Percentiles rank a stretch among this genome's conserved stretches.
Conservation (phyloP, 1,139 yeast species). For the Pneumocystis canis region DNA sequence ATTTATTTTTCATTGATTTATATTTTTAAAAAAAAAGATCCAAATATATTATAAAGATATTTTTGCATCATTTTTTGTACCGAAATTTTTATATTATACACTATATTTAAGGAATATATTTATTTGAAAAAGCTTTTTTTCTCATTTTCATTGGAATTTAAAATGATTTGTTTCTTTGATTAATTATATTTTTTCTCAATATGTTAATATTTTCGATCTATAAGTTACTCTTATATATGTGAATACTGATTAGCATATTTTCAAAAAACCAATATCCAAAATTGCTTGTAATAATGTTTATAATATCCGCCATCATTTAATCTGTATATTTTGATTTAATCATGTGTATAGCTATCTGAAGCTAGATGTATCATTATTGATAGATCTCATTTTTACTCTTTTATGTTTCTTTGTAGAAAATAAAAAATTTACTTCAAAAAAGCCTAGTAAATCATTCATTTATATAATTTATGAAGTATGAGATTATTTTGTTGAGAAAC, state of each 20-base stretch:
- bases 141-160: conserved; percentile 61
- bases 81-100: conserved; percentile 61
- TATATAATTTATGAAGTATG: conserved; percentile 64
- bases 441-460: conserved; percentile 61
- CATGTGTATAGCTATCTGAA: conserved; percentile 60
- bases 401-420: conserved; percentile 37
- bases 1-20: too few species aligned
- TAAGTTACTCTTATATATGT: not conserved
- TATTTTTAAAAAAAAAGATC: too few species aligned
- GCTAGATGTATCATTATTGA: conserved; percentile 64
- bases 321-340: conserved; percentile 56
- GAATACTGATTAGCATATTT: conserved; percentile 32
- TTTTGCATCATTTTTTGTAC: conserved; percentile 56
- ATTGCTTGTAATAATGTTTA: conserved; percentile 46
- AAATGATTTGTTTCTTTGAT: conserved; percentile 67
- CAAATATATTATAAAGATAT: too few species aligned
- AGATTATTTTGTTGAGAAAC: too few species aligned
- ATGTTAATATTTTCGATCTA: conserved; percentile 31
- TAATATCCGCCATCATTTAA: conserved; percentile 63
- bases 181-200: conserved; percentile 52
- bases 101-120: conserved; percentile 63
- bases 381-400: conserved; percentile 53
- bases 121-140: conserved; percentile 47
- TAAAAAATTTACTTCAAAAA: conserved; percentile 55
- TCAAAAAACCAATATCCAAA: conserved; percentile 52